phyloP scores from a whole-genome alignment of 179 eudicot genomes.

The Gypsophila paniculata region DNA sequence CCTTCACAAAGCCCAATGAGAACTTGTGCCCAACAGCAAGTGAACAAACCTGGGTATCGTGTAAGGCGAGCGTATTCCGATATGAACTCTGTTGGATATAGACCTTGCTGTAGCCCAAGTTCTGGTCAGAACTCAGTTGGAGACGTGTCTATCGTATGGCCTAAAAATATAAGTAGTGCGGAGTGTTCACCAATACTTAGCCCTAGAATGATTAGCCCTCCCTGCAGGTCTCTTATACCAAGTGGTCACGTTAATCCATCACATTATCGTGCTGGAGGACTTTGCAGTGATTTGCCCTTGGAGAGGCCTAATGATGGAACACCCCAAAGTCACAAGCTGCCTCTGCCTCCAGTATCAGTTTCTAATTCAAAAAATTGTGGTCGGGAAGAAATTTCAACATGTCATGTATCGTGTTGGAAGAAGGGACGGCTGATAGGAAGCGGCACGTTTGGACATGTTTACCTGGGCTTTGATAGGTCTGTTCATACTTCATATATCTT shows the following conservation, averaged over 20 bases:
- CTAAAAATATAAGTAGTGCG: conserved; percentile 75
- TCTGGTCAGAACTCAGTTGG: conserved; percentile 86
- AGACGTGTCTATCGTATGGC: no score
- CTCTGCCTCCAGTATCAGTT: conserved; percentile 56
- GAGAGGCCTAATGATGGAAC: conserved; percentile 54
- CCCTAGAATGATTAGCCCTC: conserved; percentile 86
- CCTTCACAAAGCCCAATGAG: conserved; percentile 87
- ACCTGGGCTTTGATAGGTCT: conserved; percentile 92
- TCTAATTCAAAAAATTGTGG: conserved; percentile 80
- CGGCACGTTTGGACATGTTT: conserved; percentile 95
- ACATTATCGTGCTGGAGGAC: conserved; percentile 75
- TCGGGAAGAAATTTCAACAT: conserved; percentile 64
- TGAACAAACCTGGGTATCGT: conserved; percentile 48
- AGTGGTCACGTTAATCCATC: conserved; percentile 89
- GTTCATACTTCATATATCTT: background rate
- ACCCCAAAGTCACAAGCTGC: conserved; percentile 65
- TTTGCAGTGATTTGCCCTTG: conserved; percentile 35
- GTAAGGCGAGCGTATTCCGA: conserved; percentile 65
- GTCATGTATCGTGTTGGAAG: conserved; percentile 82
- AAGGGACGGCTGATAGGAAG: conserved; percentile 86
- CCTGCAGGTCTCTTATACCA: conserved; percentile 77
- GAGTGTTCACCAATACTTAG: conserved; percentile 85
- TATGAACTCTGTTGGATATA: conserved; percentile 68
- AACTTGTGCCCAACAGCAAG: conserved; percentile 58
- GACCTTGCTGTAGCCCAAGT: conserved; percentile 86